Base-by-base conservation (phyloP, 139 green algal genomes). In the Spirogloea muscicola region DNA sequence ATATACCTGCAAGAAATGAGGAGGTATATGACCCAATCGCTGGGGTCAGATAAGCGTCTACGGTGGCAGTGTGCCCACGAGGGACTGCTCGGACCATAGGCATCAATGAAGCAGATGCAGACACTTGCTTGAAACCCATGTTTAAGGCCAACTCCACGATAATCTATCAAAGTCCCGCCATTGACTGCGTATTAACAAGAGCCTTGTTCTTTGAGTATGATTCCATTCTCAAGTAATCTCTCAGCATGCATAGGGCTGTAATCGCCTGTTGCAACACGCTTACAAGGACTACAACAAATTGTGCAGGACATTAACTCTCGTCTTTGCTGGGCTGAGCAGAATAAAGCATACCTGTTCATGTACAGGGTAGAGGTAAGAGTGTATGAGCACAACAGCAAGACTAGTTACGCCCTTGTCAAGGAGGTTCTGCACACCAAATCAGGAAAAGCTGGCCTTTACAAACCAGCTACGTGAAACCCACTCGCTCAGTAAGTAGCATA, bases 61-160 rank as follows among this genome's bases (percentile, higher is more conserved):
- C 94, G 16, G 87, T 83, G 16, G 93, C 92, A 21, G 94, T 98
- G 89, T 95, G 96, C 4, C 93, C 94, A 1, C 94, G 83, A 0
- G 94, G 91, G n/a, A 98, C 94, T 87, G 96, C 95, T 72, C 94
- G 93, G 1, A 96, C 92, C 93, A 98, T 97, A 3, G 90, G 91
- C 89, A 96, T 94, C 1, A 98, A 88, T 34, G 82, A 65, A 0
- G 80, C 77, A 1, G 89, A 96, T 25, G 94, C 71, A 25, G 87
- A 93, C 38, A 97, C 81, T 58, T 96, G 90, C 9, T 51, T 79
- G 58, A 86, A 85, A 3, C 82, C 82, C 65, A 84, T 76, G 3
- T 55, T 5, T 31, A n/a, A 29, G 21, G 75, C 75, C n/a, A 82
- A 31, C 27, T 59, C 36, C n/a, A 21, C 52, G 3, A 81, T n/a